Evolutionary conservation across 2,329 filamentous ascomycete genomes (phyloP).

Genomic region (Volutella citrinella): DNA sequence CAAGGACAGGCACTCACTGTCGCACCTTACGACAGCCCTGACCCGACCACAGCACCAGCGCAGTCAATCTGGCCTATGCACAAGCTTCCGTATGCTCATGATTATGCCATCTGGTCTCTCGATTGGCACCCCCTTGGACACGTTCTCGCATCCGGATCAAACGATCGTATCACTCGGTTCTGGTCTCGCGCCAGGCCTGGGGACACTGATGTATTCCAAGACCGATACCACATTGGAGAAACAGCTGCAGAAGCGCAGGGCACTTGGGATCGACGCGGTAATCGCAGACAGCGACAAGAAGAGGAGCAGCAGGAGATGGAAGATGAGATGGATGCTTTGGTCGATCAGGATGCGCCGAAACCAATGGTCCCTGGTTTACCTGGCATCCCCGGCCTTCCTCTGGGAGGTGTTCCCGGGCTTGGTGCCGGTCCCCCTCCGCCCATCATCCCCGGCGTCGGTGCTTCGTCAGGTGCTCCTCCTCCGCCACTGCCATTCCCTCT

Average conservation of each 20-base stretch:
- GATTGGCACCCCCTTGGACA: conserved; percentile 98
- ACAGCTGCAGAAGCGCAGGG: conserved; percentile 89
- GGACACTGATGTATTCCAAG: conserved; percentile 79
- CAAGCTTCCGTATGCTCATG: conserved; percentile 81
- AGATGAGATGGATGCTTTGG: conserved; percentile 87
- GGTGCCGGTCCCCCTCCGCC: conserved; percentile 42
- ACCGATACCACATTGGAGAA: conserved; percentile 94
- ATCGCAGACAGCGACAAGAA: conserved; percentile 76
- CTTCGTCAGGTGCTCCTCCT: conserved; percentile 36
- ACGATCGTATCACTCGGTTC: conserved; percentile 94
- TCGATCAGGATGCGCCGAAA: conserved; percentile 77
- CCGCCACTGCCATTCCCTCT: conserved; percentile 54
- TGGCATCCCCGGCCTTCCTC: conserved; percentile 58
- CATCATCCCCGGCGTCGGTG: conserved; percentile 49
- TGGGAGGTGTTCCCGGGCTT: conserved; percentile 40
- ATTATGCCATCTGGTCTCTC: conserved; percentile 94
- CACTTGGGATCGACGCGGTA: conserved; percentile 83
- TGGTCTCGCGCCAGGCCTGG: conserved; percentile 91
- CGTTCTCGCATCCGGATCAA: conserved; percentile 91
- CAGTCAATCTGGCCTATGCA: conserved; percentile 94
- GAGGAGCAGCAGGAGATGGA: conserved; percentile 93
- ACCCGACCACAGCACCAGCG: conserved; percentile 74
- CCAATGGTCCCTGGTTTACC: conserved; percentile 38
- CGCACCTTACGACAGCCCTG: conserved; percentile 81
- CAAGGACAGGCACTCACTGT: conserved; percentile 66